These are phyloP conservation scores for Penicillium cosmopolitanum DNA, from an alignment of 495 filamentous ascomycete genomes.

Conservation along the genomic window DNA sequence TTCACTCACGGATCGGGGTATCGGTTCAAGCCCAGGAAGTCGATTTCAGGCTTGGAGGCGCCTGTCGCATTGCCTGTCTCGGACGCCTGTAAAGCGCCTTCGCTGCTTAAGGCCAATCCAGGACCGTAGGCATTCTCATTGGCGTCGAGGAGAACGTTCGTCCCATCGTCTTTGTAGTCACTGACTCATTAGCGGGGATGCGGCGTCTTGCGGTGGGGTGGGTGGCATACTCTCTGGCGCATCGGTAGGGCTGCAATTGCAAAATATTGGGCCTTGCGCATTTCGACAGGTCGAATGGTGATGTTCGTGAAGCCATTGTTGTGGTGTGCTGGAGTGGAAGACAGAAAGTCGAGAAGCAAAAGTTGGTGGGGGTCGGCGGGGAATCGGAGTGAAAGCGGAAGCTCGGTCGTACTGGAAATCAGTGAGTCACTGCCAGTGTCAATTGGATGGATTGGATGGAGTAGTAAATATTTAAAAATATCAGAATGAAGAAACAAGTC, in stretches of 20 bases:
- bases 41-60: conserved; percentile 52
- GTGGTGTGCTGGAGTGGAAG: conserved; percentile 8
- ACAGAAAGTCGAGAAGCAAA: conserved; percentile 15
- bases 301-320: conserved; percentile 46
- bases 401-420: background rate
- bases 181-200: conserved; percentile 54
- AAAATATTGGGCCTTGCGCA: conserved; percentile 87
- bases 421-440: too few relatives aligned
- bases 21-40: conserved; percentile 81
- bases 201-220: conserved; percentile 11
- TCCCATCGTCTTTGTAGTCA: conserved; percentile 99
- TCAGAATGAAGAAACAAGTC: too few relatives aligned
- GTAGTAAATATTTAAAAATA: too few relatives aligned
- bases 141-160: conserved; percentile 93
- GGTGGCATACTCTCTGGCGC: conserved; percentile 74
- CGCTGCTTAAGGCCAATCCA: conserved; percentile 53
- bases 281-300: conserved; percentile 72
- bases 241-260: conserved; percentile 79
- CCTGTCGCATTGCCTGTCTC: conserved; percentile 41
- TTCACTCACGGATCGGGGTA: conserved; percentile 86
- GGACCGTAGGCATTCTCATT: conserved; percentile 98
- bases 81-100: conserved; percentile 49
- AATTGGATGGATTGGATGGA: too few relatives aligned
- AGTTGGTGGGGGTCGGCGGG: conserved; percentile 30
- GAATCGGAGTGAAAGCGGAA: conserved; percentile 25